Evolutionary conservation across 495 filamentous ascomycete genomes (phyloP), one percentile per base, ranked within the genome.

Genomic region (Podospora pseudopauciseta): DNA sequence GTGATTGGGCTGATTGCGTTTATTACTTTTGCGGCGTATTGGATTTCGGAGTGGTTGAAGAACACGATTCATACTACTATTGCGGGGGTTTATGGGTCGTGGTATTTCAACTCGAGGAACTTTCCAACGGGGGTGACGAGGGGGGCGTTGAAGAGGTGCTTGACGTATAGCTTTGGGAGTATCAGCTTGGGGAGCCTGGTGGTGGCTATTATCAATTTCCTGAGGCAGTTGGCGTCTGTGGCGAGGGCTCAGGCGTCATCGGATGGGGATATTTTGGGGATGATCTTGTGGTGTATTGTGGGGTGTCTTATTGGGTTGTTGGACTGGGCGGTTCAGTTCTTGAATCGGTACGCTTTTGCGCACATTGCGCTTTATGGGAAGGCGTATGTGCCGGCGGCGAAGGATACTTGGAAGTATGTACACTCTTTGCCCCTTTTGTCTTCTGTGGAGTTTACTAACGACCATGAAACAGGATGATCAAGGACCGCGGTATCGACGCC

Each of bases 311-410:
- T 97, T 65, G 82, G 86, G 13, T 71, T 97, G 64, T 82, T 97
- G 1, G 88, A 96, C 69, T 97, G 94, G 92, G 88, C 90, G 0
- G 88, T 94, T 4, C 85, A 92, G 66, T 92, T 89, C 76, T 78
- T 92, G 73, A 91, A 91, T 72, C 79, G 92, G 72, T 97, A 97
- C 71, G 93, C 92, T 0, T 97, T 97, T 78, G 92, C 88, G 20
- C 90, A 97, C 77, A 96, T 98, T 73, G 93, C 94, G 0, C 82
- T 97, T 1, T 96, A 97, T 74, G 94, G 94, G 27, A 94, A 95
- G 73, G 78, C 90, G 0, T 97, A 96, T 74, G 85, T 97, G 65
- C 84, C 87, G 4, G 88, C 92, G 2, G 93, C 93, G 3, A 97
- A 94, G 76, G 91, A 92, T 72, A 96, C 92, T 0, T 95, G 91